These are phyloP conservation scores for Pycnococcus provasolii DNA, from an alignment of 139 green algal species.

Conservation along the genomic window DNA sequence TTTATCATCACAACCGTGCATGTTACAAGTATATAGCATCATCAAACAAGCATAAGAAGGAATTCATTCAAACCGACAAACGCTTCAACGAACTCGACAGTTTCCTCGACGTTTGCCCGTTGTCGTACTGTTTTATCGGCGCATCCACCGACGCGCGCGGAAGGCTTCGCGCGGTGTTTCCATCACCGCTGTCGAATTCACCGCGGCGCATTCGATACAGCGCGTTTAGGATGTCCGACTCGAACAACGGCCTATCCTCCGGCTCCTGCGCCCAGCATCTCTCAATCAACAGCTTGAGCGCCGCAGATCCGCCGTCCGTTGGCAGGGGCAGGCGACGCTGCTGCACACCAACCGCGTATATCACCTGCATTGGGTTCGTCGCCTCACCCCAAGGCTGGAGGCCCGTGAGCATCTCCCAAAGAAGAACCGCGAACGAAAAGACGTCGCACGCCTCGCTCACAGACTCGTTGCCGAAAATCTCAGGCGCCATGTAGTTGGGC, in stretches of 20 bases:
- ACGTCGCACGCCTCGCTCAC: constrained; percentile 23
- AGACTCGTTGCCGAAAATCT: constrained; percentile 6
- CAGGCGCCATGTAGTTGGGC: constrained; percentile 26
- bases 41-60: too few species aligned
- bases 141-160: too few species aligned
- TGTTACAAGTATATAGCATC: too few species aligned
- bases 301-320: too few species aligned
- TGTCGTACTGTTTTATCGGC: too few species aligned
- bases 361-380: constrained; percentile 5
- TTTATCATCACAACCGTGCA: too few species aligned
- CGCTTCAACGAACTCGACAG: too few species aligned
- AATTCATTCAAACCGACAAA: too few species aligned
- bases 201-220: too few species aligned
- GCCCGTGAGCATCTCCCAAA: constrained; percentile 10
- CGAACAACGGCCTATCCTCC: constrained; percentile 1
- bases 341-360: constrained; percentile 9
- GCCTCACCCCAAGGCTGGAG: not conserved
- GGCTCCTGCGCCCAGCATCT: constrained; percentile 4
- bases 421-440: constrained; percentile 22
- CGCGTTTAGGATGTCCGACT: not conserved
- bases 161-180: too few species aligned
- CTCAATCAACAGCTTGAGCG: not conserved
- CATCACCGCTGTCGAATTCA: too few species aligned
- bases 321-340: constrained; percentile 4
- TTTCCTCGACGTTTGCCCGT: too few species aligned